Base-by-base conservation (phyloP, 2,329 filamentous ascomycete species). In the Pseudocercospora crystallina region DNA sequence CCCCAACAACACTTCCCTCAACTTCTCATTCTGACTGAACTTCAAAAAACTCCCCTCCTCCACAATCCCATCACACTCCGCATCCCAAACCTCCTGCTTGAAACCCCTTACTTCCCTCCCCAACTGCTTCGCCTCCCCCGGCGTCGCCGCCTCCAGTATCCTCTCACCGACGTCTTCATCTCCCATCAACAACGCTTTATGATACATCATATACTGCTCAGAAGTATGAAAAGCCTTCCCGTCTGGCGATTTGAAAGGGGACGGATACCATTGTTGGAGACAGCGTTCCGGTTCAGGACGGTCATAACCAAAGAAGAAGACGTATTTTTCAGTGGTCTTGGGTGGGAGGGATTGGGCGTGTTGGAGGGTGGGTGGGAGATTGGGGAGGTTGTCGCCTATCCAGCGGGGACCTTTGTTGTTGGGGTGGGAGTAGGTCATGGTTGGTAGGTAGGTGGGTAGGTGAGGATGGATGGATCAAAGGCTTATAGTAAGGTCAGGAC, bases 191-290 rank as follows among this genome's bases (percentile, higher is more conserved):
- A 69, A 52, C 8, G 65, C 66, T 57, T 71, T 70, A 38, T 61
- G 63, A 39, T 67, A 66, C 68, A 71, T 70, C 63, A 71, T 71
- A 50, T 63, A 67, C 38, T 61, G 61, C 47, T 63, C 61, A 14
- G 49, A 47, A 2, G 59, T 62, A n/a, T 53, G 51, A 42, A 59
- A 64, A 7, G 45, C 14, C 39, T 44, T 44, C 44, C 49, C 48
- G 34, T 50, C 8, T 35, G 37, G 17, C 29, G 53, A 32, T 17
- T 43, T 49, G 41, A 62, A 62, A 15, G 49, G 41, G 7, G 55
- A 56, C 0, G 56, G 57, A 51, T 61, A 63, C 59, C 60, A 63
- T 52, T 61, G 60, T 39, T 61, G 58, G n/a, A 64, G 50, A 13
- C 48, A 46, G 20, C 58, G 54, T 44, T 61, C 54, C 9, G 54